Conservation (phyloP, 129 eudicot species). For the Logfia minima region DNA sequence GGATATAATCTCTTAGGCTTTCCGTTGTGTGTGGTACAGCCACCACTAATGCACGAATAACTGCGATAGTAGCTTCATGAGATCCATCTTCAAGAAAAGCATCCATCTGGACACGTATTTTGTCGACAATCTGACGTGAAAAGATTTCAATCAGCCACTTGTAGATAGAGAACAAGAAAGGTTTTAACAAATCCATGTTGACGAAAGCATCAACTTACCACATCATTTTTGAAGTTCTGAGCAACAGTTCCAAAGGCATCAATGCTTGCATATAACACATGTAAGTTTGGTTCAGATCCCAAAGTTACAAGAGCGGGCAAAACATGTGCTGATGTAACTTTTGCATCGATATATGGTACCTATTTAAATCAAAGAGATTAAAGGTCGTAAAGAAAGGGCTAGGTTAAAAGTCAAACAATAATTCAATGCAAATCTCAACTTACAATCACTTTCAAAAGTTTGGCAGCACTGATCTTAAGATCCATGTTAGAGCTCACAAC, state of each 20-base stretch:
- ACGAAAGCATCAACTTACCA: conserved; percentile 38
- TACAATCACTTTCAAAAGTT: conserved; percentile 78
- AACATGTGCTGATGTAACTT: conserved; percentile 77
- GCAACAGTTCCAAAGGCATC: conserved; percentile 98
- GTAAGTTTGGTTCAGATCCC: conserved; percentile 91
- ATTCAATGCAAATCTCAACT: conserved; percentile 32
- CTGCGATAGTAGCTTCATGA: conserved; percentile 86
- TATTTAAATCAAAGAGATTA: conserved; percentile 19
- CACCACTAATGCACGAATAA: conserved; percentile 81
- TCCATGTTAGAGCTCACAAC: conserved; percentile 81
- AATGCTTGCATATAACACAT: conserved; percentile 89
- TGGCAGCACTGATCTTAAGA: conserved; percentile 75
- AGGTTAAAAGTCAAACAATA: conserved; percentile 5
- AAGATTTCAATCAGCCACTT: conserved; percentile 22
- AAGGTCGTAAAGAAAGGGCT: neutral
- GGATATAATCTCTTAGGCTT: conserved; percentile 96
- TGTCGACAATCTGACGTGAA: conserved; percentile 74
- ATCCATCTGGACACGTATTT: conserved; percentile 96
- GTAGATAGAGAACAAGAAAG: neutral
- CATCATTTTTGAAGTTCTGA: conserved; percentile 80
- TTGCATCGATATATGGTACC: conserved; percentile 93
- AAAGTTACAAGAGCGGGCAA: conserved; percentile 94
- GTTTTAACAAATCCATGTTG: neutral
- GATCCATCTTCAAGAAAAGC: conserved; percentile 99
- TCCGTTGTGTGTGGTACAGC: conserved; percentile 93